Percentiles rank a stretch among this genome's conserved stretches.
Conservation (phyloP, 2,329 filamentous ascomycete species). For the Trichoderma simmonsii region DNA sequence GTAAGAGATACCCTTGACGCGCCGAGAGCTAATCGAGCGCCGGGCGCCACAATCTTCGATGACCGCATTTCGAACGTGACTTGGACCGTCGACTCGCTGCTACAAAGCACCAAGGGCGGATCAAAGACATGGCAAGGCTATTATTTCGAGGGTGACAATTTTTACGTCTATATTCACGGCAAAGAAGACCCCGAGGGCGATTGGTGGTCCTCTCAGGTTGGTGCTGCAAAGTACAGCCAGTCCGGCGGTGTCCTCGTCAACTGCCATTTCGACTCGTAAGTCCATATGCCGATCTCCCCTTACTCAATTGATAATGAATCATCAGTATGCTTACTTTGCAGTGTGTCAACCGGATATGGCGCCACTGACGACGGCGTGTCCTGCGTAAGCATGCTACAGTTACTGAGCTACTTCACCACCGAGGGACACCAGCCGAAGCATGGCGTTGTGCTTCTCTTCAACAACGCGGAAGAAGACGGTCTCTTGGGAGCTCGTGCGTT, state of each 20-base stretch:
- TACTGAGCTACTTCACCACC: constrained; percentile 81
- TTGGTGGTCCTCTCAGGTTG: constrained; percentile 62
- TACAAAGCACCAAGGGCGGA: constrained; percentile 19
- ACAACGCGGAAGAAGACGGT: constrained; percentile 94
- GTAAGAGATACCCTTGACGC: neutral
- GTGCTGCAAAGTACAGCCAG: constrained; percentile 47
- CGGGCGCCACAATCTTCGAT: constrained; percentile 66
- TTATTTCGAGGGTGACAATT: constrained; percentile 91
- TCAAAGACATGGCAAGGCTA: constrained; percentile 44
- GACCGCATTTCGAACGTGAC: constrained; percentile 78
- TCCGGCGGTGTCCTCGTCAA: constrained; percentile 85
- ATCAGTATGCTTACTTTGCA: constrained; percentile 34
- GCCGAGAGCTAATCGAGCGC: constrained; percentile 16
- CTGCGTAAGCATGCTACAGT: constrained; percentile 79
- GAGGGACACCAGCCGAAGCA: constrained; percentile 68
- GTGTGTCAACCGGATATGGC: constrained; percentile 86
- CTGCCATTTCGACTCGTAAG: constrained; percentile 80
- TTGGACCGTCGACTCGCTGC: constrained; percentile 37
- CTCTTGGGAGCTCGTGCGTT: constrained; percentile 85
- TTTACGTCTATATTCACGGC: constrained; percentile 87
- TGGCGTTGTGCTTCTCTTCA: constrained; percentile 81
- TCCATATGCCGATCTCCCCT: constrained; percentile 1
- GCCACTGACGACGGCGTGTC: constrained; percentile 93
- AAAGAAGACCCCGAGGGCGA: constrained; percentile 66
- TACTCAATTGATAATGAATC: neutral